Base-by-base conservation (phyloP, 345 rosid species). In the Hypericum androsaemum region DNA sequence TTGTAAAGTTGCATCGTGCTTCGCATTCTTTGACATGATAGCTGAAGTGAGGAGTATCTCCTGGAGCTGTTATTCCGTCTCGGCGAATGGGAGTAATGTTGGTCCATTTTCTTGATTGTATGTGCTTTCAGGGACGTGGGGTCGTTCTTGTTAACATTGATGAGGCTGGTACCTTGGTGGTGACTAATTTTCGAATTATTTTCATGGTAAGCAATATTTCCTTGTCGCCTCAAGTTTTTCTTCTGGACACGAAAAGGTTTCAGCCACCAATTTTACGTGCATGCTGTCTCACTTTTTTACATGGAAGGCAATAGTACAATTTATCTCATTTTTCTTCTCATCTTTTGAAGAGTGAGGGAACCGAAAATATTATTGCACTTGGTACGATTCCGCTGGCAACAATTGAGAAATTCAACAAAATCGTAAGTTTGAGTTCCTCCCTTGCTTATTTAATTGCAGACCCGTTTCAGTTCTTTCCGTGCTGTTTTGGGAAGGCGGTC, bases 361-460 rank as follows among this genome's bases (percentile, higher is more conserved):
- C 88, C 36, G 71, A 94, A 74, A 69, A 80, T 61, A 70, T 78
- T 47, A 73, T 83, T 65, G 71, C 80, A 16, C 82, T 85, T 36
- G 98, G 96, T 55, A 88, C 98, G 15, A 74, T 92, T 60, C 95
- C 98, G 3, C 43, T 92, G 55, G 79, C 72, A 54, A 64, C 94
- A 47, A 88, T 92, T 70, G 98, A 92, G 88, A 92, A 83, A 81
- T 78, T 92, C 71, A 73, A 59, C 78, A 88, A 88, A 83, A 56
- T 74, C 73, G 98, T 92, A 60, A 74, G 88, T 63, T 50, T 1
- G 8, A 2, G 22, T 8, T 49, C 13, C 8, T 22, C 41, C 54
- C 14, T 41, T 10, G 0, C 17, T 10, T 53, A 22, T 35, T 53
- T 58, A 39, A 13, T 12, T 13, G 28, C 15, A 10, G 22, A 46